Conservation (phyloP, 768 basidiomycete species). For the Peribolospora kevripleyi region DNA sequence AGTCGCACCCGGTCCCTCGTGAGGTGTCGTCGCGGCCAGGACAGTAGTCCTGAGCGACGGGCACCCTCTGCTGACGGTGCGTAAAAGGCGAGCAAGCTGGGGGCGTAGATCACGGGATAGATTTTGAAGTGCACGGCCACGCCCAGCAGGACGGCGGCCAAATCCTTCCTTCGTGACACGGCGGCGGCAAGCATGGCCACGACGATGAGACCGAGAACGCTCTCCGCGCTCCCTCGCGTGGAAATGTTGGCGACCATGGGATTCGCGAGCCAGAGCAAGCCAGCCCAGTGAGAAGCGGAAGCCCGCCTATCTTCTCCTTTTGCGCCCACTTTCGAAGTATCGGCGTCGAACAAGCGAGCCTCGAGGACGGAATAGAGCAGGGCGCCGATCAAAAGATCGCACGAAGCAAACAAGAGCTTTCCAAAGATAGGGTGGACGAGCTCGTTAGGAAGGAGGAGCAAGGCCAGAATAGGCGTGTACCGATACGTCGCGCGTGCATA, state of each 20-base stretch:
- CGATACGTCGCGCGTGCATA: slow-evolving; percentile 81
- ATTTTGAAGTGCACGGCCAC: slow-evolving; percentile 89
- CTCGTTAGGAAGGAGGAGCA: slow-evolving; percentile 55
- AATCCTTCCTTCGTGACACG: slow-evolving; percentile 24
- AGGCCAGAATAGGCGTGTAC: slow-evolving; percentile 77
- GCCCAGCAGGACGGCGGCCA: slow-evolving; percentile 49
- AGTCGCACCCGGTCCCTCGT: slow-evolving; percentile 34
- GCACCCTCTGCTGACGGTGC: no score
- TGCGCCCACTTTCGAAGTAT: neutral
- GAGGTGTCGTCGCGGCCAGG: slow-evolving; percentile 17
- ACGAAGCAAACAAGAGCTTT: slow-evolving; percentile 62
- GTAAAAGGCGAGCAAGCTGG: slow-evolving; percentile 35
- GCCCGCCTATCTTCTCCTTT: neutral
- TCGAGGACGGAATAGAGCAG: slow-evolving; percentile 30
- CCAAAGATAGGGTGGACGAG: slow-evolving; percentile 67
- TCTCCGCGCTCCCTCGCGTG: slow-evolving; percentile 86
- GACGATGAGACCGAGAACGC: slow-evolving; percentile 56
- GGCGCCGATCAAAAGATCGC: slow-evolving; percentile 55
- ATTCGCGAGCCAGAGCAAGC: slow-evolving; percentile 56
- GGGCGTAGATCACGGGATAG: slow-evolving; percentile 75
- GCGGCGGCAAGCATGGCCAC: slow-evolving; percentile 41
- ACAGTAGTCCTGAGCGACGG: neutral
- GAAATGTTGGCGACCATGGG: slow-evolving; percentile 90
- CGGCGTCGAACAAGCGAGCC: neutral
- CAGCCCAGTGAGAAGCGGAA: slow-evolving; percentile 21